Percentiles rank a stretch among this genome's conserved stretches.
phyloP scores from a whole-genome alignment of 306 rosid species.

The Begonia peltatifolia region DNA sequence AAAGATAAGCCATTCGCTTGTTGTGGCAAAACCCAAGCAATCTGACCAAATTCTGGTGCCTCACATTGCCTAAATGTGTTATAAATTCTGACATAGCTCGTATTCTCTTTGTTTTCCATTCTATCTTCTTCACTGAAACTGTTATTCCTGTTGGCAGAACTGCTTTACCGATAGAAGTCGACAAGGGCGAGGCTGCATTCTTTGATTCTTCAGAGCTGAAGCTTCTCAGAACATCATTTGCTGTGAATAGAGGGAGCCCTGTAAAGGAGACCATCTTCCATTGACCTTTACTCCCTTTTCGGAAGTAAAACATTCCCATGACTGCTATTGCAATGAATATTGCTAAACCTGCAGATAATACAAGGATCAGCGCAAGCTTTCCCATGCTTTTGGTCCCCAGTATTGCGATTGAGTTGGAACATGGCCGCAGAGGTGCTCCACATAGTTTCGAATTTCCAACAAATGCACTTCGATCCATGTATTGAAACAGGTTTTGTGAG shows the following conservation, averaged over 20 bases:
- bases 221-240: slow-evolving; percentile 64
- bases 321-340: slow-evolving; percentile 32
- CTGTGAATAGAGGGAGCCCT: slow-evolving; percentile 83
- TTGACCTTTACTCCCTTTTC: slow-evolving; percentile 29
- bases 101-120: slow-evolving; percentile 42
- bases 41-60: slow-evolving; percentile 61
- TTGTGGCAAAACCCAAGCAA: slow-evolving; percentile 64
- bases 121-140: slow-evolving; percentile 63
- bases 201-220: slow-evolving; percentile 31
- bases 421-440: slow-evolving; percentile 62
- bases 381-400: slow-evolving; percentile 36
- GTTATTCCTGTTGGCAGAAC: slow-evolving; percentile 91
- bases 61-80: slow-evolving; percentile 44
- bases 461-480: slow-evolving; percentile 56
- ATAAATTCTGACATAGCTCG: slow-evolving; percentile 34
- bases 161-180: slow-evolving; percentile 38
- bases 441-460: slow-evolving; percentile 72
- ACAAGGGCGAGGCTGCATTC: slow-evolving; percentile 24
- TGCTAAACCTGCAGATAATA: slow-evolving; percentile 40
- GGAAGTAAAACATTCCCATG: slow-evolving; percentile 30
- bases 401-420: slow-evolving; percentile 42
- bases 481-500: slow-evolving; percentile 23
- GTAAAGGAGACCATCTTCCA: slow-evolving; percentile 79
- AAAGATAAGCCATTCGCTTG: slow-evolving; percentile 55
- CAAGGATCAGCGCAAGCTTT: slow-evolving; percentile 36